Base-by-base conservation (phyloP, 768 basidiomycete genomes). In the Sistotremastrum niveocremeum region DNA sequence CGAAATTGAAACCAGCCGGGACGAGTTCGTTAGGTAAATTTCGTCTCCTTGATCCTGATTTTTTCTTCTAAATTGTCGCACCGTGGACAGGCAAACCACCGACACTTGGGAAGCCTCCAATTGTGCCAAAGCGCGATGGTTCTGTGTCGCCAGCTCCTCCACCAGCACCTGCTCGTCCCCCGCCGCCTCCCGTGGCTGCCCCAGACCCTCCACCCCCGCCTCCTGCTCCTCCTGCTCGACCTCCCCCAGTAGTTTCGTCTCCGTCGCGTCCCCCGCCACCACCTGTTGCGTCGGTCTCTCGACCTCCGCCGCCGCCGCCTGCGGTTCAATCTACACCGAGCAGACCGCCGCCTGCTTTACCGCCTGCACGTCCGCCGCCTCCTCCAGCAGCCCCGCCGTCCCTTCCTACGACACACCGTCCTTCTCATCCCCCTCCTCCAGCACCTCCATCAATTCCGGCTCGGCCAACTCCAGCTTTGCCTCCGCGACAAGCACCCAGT, bases 1-100 rank as follows among this genome's bases (percentile, higher is more conserved):
- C 91, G 4, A 91, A 85, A 58, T 59, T 94, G 56, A 93, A 83
- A 67, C 77, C 87, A 39, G 73, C 83, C n/a, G 84, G 78, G 8
- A 73, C 76, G 47, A 69, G 57, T 45, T 71, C 66, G 60, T 61
- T 69, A 46, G 74, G 83, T 82, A 56, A 49, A 70, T 52, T 46
- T 39, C 39, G 49, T 51, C 45, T 45, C 38, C 50, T 36, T 39
- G 46, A 28, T 28, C 12, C n/a, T 36, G 10, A 33, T 46, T 34
- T 10, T 28, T 42, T 12, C 30, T 37, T 32, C 39, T n/a, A 31
- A 3, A 34, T 55, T 49, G 30, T 35, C 34, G 37, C 42, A 11
- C 30, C 20, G 1, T 20, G 32, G 41, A 10, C 51, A 84, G 84
- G 66, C 10, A 81, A 77, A 67, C 70, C 77, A 5, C 70, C 76